These are phyloP conservation scores for Lomentospora prolificans DNA, from an alignment of 2,329 filamentous ascomycete genomes.

Conservation along the genomic window DNA sequence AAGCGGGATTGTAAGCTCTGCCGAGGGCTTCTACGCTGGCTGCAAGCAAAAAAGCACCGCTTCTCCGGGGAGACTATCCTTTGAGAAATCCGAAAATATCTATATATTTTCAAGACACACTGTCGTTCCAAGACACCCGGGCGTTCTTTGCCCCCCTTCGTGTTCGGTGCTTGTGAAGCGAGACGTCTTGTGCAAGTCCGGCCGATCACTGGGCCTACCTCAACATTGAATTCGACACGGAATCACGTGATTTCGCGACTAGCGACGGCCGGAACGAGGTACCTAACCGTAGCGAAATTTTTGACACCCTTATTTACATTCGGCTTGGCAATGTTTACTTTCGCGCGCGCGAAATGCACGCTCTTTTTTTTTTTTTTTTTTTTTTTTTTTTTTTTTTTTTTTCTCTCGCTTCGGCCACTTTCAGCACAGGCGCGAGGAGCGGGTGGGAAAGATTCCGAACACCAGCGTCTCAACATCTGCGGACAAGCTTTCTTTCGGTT, in stretches of 20 bases:
- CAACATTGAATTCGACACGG: too few relatives aligned
- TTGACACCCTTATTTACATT: constrained; percentile 1
- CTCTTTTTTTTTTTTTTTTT: background rate
- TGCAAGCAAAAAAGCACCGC: background rate
- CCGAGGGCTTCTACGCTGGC: background rate
- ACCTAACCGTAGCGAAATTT: background rate
- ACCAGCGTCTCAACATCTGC: background rate
- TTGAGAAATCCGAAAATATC: background rate
- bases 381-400: too few relatives aligned
- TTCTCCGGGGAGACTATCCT: background rate
- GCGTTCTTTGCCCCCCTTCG: background rate
- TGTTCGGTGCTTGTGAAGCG: too few relatives aligned
- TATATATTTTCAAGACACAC: too few relatives aligned
- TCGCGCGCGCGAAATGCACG: background rate
- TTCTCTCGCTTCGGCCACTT: background rate
- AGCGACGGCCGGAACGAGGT: background rate
- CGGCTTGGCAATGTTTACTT: constrained; percentile 3
- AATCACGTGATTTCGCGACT: background rate
- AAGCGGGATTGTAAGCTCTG: too few relatives aligned
- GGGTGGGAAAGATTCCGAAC: background rate
- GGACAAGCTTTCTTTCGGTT: too few relatives aligned
- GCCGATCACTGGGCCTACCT: background rate
- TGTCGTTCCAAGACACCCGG: background rate
- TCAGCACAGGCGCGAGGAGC: background rate
- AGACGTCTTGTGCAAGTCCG: background rate